Percentiles rank a stretch among this genome's conserved stretches.
Conservation (phyloP, 805 yeast species). For the Pichia kluyveri region DNA sequence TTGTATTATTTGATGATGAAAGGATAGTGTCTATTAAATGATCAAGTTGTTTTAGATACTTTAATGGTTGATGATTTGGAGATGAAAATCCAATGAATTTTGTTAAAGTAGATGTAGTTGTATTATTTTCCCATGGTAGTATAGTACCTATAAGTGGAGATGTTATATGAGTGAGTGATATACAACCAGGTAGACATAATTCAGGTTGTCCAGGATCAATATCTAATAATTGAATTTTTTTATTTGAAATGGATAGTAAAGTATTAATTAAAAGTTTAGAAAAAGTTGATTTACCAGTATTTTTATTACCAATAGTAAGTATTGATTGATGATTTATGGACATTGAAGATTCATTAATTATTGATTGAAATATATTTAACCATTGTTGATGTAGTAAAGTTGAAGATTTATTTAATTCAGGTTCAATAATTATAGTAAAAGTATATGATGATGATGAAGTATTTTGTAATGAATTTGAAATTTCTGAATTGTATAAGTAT, state of each 20-base stretch:
- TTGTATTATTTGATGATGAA: conserved; percentile 10
- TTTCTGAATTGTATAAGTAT: conserved; percentile 26
- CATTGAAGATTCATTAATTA: not conserved
- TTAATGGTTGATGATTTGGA: conserved; percentile 57
- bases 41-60: conserved; percentile 38
- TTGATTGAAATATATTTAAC: conserved; percentile 12
- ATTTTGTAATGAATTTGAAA: not conserved
- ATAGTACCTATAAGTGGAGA: conserved; percentile 30
- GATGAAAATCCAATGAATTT: conserved; percentile 53
- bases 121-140: conserved; percentile 16
- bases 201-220: conserved; percentile 90
- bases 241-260: conserved; percentile 22
- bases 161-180: conserved; percentile 40
- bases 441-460: conserved; percentile 22
- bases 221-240: conserved; percentile 46
- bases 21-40: conserved; percentile 27
- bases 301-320: conserved; percentile 56
- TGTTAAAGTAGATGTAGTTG: conserved; percentile 11
- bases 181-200: conserved; percentile 59
- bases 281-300: conserved; percentile 77
- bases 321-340: conserved; percentile 11
- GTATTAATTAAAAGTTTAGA: conserved; percentile 45
- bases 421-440: conserved; percentile 26
- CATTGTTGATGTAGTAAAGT: conserved; percentile 20
- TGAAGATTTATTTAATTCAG: conserved; percentile 20